Evolutionary conservation across 306 rosid species (phyloP).

Genomic region (Quercus cerris): DNA sequence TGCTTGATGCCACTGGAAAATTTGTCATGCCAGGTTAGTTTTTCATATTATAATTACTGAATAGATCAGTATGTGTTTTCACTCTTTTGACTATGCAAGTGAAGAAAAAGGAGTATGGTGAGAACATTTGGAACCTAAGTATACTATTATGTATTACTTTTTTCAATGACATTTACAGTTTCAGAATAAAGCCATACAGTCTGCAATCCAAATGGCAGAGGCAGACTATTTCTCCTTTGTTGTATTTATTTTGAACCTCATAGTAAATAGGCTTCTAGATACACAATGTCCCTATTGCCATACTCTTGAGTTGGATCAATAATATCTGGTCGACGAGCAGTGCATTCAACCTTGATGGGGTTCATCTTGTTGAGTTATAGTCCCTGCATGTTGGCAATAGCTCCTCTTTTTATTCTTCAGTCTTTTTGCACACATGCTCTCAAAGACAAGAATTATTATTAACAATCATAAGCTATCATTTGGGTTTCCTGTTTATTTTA

Average conservation of each 20-base stretch:
- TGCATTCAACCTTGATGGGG: not conserved
- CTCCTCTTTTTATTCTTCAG: not conserved
- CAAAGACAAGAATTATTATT: not conserved
- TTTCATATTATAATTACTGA: slow-evolving; percentile 6
- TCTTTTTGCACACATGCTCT: not conserved
- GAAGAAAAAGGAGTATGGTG: not conserved
- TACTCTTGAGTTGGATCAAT: slow-evolving; percentile 4
- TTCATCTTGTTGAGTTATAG: slow-evolving; percentile 4
- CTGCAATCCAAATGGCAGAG: not conserved
- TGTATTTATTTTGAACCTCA: not conserved
- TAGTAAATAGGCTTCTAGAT: not conserved
- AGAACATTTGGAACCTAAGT: not conserved
- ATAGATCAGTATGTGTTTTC: not conserved
- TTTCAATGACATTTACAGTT: not conserved
- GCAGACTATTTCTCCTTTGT: slow-evolving; percentile 1
- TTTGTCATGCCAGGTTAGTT: slow-evolving; percentile 91
- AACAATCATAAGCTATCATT: not conserved
- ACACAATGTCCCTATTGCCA: slow-evolving; percentile 1
- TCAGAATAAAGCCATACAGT: not conserved
- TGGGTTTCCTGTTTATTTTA: not conserved
- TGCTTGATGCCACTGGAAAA: slow-evolving; percentile 88
- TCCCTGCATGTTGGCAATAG: not conserved
- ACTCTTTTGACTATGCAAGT: not conserved
- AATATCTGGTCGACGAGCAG: not conserved
- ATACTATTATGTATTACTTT: not conserved